These are phyloP conservation scores for Diutina ranongensis DNA, from an alignment of 1,139 yeast species.

Conservation along the genomic window DNA sequence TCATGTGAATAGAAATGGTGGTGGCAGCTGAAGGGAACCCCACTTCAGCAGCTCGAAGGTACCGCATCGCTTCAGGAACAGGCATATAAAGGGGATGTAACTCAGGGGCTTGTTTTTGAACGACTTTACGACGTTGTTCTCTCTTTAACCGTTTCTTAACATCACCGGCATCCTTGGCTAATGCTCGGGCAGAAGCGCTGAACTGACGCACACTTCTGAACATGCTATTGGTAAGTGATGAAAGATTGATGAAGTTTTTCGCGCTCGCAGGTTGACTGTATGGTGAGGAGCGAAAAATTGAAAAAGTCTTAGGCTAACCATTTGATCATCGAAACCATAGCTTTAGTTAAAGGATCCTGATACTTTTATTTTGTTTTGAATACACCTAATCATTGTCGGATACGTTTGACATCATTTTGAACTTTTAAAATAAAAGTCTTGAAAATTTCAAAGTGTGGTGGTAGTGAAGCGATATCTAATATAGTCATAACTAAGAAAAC, in stretches of 20 bases:
- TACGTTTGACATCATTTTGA: too few species aligned
- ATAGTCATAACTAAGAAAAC: too few species aligned
- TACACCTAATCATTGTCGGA: too few species aligned
- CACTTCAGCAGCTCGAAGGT: conserved; percentile 79
- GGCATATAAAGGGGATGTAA: conserved; percentile 59
- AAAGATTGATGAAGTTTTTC: not conserved
- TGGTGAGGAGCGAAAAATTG: too few species aligned
- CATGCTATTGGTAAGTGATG: not conserved
- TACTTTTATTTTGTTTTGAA: too few species aligned
- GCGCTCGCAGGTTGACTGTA: not conserved
- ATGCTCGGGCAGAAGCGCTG: conserved; percentile 1
- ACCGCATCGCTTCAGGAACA: conserved; percentile 61
- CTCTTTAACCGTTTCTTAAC: conserved; percentile 10
- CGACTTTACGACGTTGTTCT: conserved; percentile 17
- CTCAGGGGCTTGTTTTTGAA: conserved; percentile 20
- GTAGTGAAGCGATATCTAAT: too few species aligned
- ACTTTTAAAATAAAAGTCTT: too few species aligned
- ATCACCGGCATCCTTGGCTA: conserved; percentile 3
- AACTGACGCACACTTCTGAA: conserved; percentile 3
- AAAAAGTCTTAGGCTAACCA: too few species aligned
- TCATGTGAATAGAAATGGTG: conserved; percentile 54
- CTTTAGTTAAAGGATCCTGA: too few species aligned
- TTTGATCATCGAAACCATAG: too few species aligned
- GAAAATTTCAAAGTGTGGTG: too few species aligned
- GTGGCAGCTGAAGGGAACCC: conserved; percentile 66